These are phyloP conservation scores for Backusella tarrabulga DNA, from an alignment of 192 early-diverging fungal genomes.

Conservation along the genomic window DNA sequence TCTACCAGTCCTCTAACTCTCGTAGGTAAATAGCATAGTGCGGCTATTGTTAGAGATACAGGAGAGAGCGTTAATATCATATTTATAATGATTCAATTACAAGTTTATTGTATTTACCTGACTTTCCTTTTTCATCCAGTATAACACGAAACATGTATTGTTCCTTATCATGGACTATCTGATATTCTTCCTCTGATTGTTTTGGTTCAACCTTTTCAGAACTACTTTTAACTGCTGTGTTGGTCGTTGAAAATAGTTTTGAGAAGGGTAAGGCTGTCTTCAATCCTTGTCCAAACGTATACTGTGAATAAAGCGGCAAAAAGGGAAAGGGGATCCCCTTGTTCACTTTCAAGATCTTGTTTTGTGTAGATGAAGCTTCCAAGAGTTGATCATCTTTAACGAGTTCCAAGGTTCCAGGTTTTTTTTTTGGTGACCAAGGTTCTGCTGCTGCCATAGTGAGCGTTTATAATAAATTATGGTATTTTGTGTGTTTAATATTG, in stretches of 20 bases:
- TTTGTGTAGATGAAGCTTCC: constrained; percentile 4
- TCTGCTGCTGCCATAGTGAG: neutral
- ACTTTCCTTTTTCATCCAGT: constrained; percentile 7
- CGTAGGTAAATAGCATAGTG: constrained; percentile 22
- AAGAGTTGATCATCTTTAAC: neutral
- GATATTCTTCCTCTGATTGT: neutral
- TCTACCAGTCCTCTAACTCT: neutral
- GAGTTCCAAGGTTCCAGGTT: neutral
- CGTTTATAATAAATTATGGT: neutral
- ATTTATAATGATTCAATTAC: neutral
- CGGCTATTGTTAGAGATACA: constrained; percentile 7
- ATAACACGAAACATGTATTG: constrained; percentile 13
- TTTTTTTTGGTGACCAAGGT: neutral
- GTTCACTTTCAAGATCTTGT: neutral
- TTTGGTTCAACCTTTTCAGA: neutral
- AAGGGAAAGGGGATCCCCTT: neutral
- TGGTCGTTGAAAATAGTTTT: neutral
- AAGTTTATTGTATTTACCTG: constrained; percentile 8
- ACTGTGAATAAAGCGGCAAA: constrained; percentile 4
- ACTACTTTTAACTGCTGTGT: neutral
- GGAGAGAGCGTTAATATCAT: neutral
- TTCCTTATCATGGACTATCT: constrained; percentile 20
- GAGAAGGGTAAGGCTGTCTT: constrained; percentile 5
- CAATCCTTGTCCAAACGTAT: constrained; percentile 7
- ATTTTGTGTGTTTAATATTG: neutral